Conservation (phyloP, 2,329 filamentous ascomycete species). For the Ophiostoma piceae region DNA sequence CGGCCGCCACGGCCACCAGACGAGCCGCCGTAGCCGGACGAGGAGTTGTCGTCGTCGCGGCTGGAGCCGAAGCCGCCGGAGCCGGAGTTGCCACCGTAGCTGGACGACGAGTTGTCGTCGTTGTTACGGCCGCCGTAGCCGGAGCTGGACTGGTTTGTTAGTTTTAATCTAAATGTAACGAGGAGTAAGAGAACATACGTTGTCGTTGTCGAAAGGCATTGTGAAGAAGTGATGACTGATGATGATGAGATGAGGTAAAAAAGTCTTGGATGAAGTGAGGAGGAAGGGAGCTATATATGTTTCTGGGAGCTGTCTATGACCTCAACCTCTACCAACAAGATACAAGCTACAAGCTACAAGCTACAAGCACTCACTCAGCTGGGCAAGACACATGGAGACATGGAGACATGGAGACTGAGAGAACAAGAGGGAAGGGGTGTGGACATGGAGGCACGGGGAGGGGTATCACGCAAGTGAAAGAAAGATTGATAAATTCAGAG, state of each 20-base stretch:
- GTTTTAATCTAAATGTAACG: too few relatives aligned
- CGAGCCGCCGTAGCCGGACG: slow-evolving; percentile 15
- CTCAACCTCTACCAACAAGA: not conserved
- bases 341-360: not conserved
- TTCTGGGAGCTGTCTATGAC: not conserved
- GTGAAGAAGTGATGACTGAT: slow-evolving; percentile 15
- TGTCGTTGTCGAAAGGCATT: slow-evolving; percentile 26
- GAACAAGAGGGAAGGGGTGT: slow-evolving; percentile 10
- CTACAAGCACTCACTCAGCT: slow-evolving; percentile 3
- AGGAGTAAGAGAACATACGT: slow-evolving; percentile 40
- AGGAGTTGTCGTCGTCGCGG: slow-evolving; percentile 24
- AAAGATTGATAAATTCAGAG: not conserved
- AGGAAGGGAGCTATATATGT: slow-evolving; percentile 20
- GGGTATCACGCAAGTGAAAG: slow-evolving; percentile 5
- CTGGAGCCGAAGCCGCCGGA: slow-evolving; percentile 2
- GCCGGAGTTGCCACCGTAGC: not conserved
- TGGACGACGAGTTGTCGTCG: not conserved
- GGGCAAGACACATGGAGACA: not conserved
- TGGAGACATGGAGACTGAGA: slow-evolving; percentile 3
- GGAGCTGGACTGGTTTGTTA: slow-evolving; percentile 26
- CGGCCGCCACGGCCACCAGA: slow-evolving; percentile 1
- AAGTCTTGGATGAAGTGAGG: not conserved
- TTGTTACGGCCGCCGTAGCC: slow-evolving; percentile 24
- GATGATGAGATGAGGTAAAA: not conserved
- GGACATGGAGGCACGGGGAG: not conserved